phyloP scores from a whole-genome alignment of 495 filamentous ascomycete species.

The Annulohypoxylon maeteangense region DNA sequence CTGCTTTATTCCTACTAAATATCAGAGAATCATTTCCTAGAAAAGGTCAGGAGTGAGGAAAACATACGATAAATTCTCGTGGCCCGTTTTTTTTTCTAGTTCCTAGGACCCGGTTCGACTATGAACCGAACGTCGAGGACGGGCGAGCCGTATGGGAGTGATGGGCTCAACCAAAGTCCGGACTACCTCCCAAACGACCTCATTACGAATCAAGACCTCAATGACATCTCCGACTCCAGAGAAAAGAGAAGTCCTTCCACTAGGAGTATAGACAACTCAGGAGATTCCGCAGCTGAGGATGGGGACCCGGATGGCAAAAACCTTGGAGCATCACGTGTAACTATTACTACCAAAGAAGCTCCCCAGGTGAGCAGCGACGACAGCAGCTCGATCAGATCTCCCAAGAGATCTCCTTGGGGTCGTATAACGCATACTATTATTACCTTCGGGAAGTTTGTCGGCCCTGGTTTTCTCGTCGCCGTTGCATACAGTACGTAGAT shows the following conservation, averaged over 20 bases:
- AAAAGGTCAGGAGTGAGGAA: neutral
- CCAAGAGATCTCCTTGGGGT: constrained; percentile 33
- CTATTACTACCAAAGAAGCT: constrained; percentile 12
- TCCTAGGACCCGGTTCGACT: constrained; percentile 19
- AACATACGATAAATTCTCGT: constrained; percentile 16
- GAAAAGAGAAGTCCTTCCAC: constrained; percentile 33
- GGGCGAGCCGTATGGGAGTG: constrained; percentile 59
- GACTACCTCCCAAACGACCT: constrained; percentile 62
- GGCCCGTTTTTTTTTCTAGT: constrained; percentile 3
- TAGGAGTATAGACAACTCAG: constrained; percentile 44
- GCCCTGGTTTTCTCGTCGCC: constrained; percentile 85
- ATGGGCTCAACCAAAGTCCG: constrained; percentile 70
- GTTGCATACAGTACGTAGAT: constrained; percentile 67
- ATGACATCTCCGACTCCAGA: constrained; percentile 66
- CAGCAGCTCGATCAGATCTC: constrained; percentile 20
- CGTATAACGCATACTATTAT: constrained; percentile 54
- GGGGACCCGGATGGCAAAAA: constrained; percentile 31
- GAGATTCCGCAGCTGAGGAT: constrained; percentile 37
- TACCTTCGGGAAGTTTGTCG: constrained; percentile 81
- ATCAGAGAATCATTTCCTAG: neutral
- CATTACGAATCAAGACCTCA: constrained; percentile 67
- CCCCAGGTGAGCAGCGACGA: constrained; percentile 10
- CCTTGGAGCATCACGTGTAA: constrained; percentile 1
- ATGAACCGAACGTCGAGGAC: constrained; percentile 69
- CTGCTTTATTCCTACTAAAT: neutral